Evolutionary conservation across 345 rosid genomes (phyloP), one percentile per base, ranked within the genome.

Genomic region (Camelina laxa): DNA sequence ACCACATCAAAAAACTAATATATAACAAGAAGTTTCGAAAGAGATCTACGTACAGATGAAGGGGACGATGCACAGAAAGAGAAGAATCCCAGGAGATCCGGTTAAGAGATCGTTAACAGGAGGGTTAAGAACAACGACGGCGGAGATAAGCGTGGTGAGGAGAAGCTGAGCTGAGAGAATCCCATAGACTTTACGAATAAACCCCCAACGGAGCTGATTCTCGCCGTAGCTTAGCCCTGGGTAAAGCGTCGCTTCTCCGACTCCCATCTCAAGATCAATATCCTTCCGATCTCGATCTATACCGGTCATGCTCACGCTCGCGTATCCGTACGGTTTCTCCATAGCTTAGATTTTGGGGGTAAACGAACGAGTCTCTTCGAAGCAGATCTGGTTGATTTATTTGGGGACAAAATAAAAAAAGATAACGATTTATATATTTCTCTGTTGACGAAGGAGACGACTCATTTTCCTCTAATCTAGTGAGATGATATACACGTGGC

Each of bases 201-300:
- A 86, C 11, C 92, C 97, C 97, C 97, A 94, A 9, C 98, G 93
- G 65, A 90, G 93, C 71, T 88, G 88, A 81, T 89, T 87, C 84
- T 94, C 99, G 21, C 95, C 97, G 58, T 68, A 72, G 79, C 97
- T 79, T 42, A 94, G 82, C 55, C 93, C 97, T 1, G 97, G 96
- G 70, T 87, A 94, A 64, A 91, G 84, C 65, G 86, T 80, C 60
- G 86, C 79, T 80, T 84, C 91, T 38, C 97, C 89, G 49, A 72
- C 80, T 78, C 96, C 91, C 48, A 81, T 78, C 74, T 86, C 92
- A n/a, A 85, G 68, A 54, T 87, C 95, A 9, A 80, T 67, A 60
- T 69, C 83, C 76, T 85, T 85, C 69, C 74, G 47, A 6, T 36
- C 39, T 2, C 76, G 76, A 45, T 64, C 75, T 31, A 58, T 4